These are phyloP conservation scores for Fusarium ambrosium DNA, from an alignment of 2,329 filamentous ascomycete genomes.

Conservation along the genomic window DNA sequence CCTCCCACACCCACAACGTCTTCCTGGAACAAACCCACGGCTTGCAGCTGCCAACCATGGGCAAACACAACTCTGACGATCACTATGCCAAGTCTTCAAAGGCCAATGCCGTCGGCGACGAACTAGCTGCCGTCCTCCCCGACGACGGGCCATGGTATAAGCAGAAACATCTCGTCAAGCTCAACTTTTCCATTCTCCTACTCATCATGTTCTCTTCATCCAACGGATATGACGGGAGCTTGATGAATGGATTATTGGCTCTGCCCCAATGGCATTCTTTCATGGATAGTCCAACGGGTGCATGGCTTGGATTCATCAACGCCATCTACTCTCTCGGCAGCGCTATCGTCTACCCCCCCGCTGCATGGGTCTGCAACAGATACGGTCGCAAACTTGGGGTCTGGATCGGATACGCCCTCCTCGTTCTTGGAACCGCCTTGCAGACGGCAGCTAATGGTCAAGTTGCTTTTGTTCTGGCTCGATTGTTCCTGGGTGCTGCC, in stretches of 20 bases:
- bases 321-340: conserved; percentile 25
- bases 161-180: conserved; percentile 22
- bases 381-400: conserved; percentile 28
- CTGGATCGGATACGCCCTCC: conserved; percentile 21
- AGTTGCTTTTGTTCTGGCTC: conserved; percentile 46
- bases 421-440: conserved; percentile 39
- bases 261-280: conserved; percentile 28
- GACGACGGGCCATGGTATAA: conserved; percentile 34
- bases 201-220: conserved; percentile 21
- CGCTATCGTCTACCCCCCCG: conserved; percentile 19
- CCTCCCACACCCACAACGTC: not conserved
- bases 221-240: conserved; percentile 18
- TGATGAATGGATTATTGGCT: conserved; percentile 17
- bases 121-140: conserved; percentile 26
- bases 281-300: conserved; percentile 27
- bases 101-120: conserved; percentile 14
- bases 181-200: conserved; percentile 29
- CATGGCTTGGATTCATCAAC: conserved; percentile 35
- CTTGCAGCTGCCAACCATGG: not conserved
- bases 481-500: conserved; percentile 47
- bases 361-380: conserved; percentile 29
- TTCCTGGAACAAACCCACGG: not conserved
- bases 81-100: not conserved
- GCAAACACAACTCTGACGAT: not conserved
- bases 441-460: conserved; percentile 20